Evolutionary conservation across 2,329 filamentous ascomycete genomes (phyloP), one percentile per base, ranked within the genome.

Genomic region (Penicillium sp.): DNA sequence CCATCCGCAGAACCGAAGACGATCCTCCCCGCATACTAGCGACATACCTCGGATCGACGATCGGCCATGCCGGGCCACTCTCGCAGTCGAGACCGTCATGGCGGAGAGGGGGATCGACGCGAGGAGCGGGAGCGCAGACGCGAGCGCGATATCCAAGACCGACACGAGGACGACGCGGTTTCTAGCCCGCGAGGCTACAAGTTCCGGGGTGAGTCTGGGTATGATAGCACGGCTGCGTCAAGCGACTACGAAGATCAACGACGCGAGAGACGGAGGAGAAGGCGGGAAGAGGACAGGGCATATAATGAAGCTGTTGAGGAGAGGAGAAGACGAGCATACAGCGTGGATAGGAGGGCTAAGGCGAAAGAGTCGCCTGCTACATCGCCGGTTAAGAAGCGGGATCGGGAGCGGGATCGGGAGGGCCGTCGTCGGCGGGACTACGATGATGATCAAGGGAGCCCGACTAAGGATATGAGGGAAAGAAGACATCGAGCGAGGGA

Each of bases 341-440:
- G 12, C 33, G 54, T 60, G 20, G 59, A 55, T 8, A 47, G 32
- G 35, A 54, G 51, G 60, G 47, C 60, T 5, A 69, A 66, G 53
- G 61, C 63, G 9, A 70, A 66, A 46, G 67, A 67, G 41, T 71
- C 70, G 2, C 68, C 69, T 18, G 63, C 64, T 49, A 62, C 65
- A 10, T 68, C 68, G 27, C 70, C 69, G 20, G 52, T 62, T 24
- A 70, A 68, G 50, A 69, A 61, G 50, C 56, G 58, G 23, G 66
- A 67, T 51, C 60, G 64, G 7, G 57, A 61, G 50, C 56, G 58
- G 23, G 66, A 67, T 51, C 60, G 64, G 7, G 57, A 61, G 15
- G 66, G 66, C 8, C 59, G 64, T 46, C 59, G 63, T 38, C 60
- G 59, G 49, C 58, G 55, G 27, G 57, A 58, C 23, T 60, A 40